Evolutionary conservation across 2,329 filamentous ascomycete genomes (phyloP).

Genomic region (Rhinocladiella similis): DNA sequence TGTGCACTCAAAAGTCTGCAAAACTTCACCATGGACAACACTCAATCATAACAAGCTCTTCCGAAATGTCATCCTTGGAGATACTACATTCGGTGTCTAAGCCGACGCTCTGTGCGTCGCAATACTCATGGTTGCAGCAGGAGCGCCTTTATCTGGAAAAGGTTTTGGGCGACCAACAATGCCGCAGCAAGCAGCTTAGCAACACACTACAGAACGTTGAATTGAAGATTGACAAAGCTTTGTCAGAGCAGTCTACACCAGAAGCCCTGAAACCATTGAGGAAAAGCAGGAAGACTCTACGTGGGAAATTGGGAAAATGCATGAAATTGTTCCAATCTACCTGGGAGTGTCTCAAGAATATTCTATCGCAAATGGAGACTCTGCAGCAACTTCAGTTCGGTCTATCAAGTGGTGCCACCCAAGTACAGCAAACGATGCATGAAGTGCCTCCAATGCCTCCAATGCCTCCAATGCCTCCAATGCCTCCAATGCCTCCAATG

Average conservation of each 20-base stretch:
- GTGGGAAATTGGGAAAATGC: not conserved
- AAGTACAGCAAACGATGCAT: not conserved
- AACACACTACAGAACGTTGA: not conserved
- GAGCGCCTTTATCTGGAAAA: slow-evolving; percentile 18
- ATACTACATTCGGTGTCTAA: not conserved
- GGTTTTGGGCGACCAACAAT: slow-evolving; percentile 12
- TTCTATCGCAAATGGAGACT: not conserved
- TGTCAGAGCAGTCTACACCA: not conserved
- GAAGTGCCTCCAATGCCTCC: too few species aligned
- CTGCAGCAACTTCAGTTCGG: not conserved
- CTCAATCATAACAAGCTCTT: too few species aligned
- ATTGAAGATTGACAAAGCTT: not conserved
- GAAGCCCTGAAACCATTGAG: not conserved
- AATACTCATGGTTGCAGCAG: slow-evolving; percentile 20
- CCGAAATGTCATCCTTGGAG: not conserved
- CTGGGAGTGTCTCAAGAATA: not conserved
- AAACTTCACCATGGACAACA: too few species aligned
- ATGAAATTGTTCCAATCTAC: not conserved
- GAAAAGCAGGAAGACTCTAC: not conserved
- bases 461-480: too few species aligned
- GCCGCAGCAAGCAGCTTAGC: slow-evolving; percentile 2
- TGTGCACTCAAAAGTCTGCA: too few species aligned
- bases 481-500: too few species aligned
- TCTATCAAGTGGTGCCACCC: not conserved
- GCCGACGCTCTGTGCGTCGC: slow-evolving; percentile 13